A percentile compares a stretch with the other conserved stretches of the same genome.
Evolutionary conservation across 257 asterid species (phyloP).

Genomic region (Fraxinus quadrangulata): DNA sequence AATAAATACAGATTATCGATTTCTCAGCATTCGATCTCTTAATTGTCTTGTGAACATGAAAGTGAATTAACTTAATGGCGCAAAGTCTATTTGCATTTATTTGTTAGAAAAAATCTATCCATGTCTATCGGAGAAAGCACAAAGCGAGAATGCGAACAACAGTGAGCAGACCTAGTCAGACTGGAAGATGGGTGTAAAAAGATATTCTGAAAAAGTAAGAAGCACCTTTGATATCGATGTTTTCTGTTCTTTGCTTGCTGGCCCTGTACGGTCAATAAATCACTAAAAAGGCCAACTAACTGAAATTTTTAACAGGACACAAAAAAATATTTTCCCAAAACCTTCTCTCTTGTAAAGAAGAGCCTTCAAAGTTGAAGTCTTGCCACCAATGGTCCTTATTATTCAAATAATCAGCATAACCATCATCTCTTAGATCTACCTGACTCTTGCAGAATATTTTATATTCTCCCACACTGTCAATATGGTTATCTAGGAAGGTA

Average conservation of each 20-base stretch:
- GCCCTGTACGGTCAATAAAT: constrained; percentile 41
- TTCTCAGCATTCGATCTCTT: constrained; percentile 9
- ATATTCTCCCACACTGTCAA: constrained; percentile 41
- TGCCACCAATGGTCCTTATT: constrained; percentile 38
- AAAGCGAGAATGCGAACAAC: background rate
- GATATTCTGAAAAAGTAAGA: constrained; percentile 13
- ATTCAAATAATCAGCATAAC: constrained; percentile 41
- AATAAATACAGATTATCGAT: constrained; percentile 2
- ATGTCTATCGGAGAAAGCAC: background rate
- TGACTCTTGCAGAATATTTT: constrained; percentile 35
- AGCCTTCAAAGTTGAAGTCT: constrained; percentile 38
- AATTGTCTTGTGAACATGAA: background rate
- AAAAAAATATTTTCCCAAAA: constrained; percentile 21
- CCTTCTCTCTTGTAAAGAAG: constrained; percentile 51
- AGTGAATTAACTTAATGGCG: constrained; percentile 1
- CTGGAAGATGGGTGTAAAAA: constrained; percentile 16
- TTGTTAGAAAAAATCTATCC: background rate
- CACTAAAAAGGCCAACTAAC: constrained; percentile 10
- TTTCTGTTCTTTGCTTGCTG: constrained; percentile 35
- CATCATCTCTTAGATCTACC: constrained; percentile 38
- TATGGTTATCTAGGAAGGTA: constrained; percentile 36
- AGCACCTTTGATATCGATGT: constrained; percentile 41
- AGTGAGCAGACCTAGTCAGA: constrained; percentile 4
- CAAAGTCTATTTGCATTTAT: constrained; percentile 3
- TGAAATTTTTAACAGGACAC: constrained; percentile 17